Evolutionary conservation across 2,329 filamentous ascomycete genomes (phyloP).

Genomic region (Pseudopithomyces maydicus): DNA sequence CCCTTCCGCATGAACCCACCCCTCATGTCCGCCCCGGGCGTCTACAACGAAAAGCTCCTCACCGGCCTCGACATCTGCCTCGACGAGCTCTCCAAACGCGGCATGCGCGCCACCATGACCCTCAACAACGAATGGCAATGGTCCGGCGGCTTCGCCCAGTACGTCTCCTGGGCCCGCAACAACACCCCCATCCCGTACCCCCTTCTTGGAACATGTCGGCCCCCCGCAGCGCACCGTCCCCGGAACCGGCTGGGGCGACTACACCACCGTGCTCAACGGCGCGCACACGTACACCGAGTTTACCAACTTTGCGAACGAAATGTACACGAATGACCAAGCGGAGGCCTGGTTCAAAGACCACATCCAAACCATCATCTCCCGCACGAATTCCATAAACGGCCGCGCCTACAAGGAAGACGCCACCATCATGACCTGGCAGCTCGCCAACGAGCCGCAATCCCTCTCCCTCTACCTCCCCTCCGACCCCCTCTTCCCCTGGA

Average conservation of each 20-base stretch:
- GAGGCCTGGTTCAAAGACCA: slow-evolving; percentile 46
- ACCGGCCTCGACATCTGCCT: slow-evolving; percentile 45
- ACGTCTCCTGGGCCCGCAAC: slow-evolving; percentile 45
- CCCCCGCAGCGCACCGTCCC: slow-evolving; percentile 40
- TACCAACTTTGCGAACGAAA: slow-evolving; percentile 36
- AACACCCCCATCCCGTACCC: slow-evolving; percentile 43
- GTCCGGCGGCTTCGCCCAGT: slow-evolving; percentile 47
- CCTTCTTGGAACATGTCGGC: slow-evolving; percentile 46
- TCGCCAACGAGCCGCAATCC: slow-evolving; percentile 48
- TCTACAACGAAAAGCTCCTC: slow-evolving; percentile 48
- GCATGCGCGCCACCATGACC: slow-evolving; percentile 50
- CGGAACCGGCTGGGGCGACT: slow-evolving; percentile 47
- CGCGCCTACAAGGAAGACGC: slow-evolving; percentile 44
- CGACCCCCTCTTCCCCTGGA: slow-evolving; percentile 45
- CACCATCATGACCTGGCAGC: slow-evolving; percentile 49
- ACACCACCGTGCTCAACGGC: slow-evolving; percentile 41
- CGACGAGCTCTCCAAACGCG: slow-evolving; percentile 46
- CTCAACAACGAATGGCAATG: slow-evolving; percentile 48
- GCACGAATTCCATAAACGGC: slow-evolving; percentile 45
- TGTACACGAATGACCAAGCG: slow-evolving; percentile 42
- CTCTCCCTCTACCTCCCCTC: slow-evolving; percentile 28
- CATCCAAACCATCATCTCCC: slow-evolving; percentile 42
- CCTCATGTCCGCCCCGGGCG: slow-evolving; percentile 41
- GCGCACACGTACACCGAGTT: slow-evolving; percentile 37
- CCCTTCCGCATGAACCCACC: slow-evolving; percentile 48